Conservation (phyloP, 1,284 basidiomycete genomes). For the Ceratobasidium sp. region DNA sequence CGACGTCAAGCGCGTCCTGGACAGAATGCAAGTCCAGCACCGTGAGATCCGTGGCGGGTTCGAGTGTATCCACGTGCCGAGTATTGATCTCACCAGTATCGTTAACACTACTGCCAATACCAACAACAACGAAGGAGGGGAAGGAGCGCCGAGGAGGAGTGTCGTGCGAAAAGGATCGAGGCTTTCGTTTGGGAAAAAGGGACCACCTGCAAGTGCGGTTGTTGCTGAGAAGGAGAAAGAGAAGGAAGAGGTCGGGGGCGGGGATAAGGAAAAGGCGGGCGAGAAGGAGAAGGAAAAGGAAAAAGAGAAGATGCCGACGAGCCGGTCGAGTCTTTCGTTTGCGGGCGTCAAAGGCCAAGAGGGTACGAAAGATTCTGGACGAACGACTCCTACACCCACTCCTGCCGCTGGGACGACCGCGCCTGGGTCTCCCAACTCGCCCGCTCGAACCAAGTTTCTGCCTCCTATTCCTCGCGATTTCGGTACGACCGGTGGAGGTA, state of each 20-base stretch:
- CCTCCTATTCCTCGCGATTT: constrained; percentile 81
- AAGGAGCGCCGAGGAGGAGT: constrained; percentile 61
- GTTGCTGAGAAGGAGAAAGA: constrained; percentile 48
- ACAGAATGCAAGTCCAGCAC: constrained; percentile 94
- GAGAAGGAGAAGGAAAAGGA: constrained; percentile 58
- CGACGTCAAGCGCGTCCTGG: constrained; percentile 88
- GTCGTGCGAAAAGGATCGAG: constrained; percentile 81
- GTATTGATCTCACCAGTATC: constrained; percentile 87
- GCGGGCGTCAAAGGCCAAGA: constrained; percentile 13
- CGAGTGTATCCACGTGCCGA: constrained; percentile 95
- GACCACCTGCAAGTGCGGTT: constrained; percentile 59
- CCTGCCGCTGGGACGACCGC: neutral
- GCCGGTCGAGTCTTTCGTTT: constrained; percentile 41
- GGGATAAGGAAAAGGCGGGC: neutral
- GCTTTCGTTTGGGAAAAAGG: constrained; percentile 72
- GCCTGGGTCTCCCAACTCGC: constrained; percentile 1
- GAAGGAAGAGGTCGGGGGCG: constrained; percentile 60
- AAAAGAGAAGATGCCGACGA: constrained; percentile 45
- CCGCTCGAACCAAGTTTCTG: constrained; percentile 64
- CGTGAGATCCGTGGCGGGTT: constrained; percentile 91
- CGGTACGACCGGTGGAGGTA: constrained; percentile 49
- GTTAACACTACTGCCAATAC: constrained; percentile 48
- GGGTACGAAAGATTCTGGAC: constrained; percentile 29
- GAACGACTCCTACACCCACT: constrained; percentile 54
- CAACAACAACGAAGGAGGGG: neutral